These are phyloP conservation scores for Steccherinum ochraceum DNA, from an alignment of 768 basidiomycete species.

Conservation along the genomic window DNA sequence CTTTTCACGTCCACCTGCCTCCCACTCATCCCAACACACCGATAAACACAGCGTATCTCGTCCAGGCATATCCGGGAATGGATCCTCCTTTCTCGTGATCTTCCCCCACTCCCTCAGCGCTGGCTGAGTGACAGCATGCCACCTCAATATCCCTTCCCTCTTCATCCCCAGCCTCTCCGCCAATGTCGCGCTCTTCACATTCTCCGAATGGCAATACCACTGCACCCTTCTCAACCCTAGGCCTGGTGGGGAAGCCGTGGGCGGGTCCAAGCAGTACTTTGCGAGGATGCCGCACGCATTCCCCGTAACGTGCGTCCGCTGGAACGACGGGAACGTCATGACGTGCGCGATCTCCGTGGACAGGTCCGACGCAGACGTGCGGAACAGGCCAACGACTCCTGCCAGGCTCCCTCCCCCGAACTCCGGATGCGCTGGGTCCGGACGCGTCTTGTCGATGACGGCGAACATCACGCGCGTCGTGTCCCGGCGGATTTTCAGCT, in stretches of 20 bases:
- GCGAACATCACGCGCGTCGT: constrained; percentile 27
- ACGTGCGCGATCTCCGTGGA: constrained; percentile 33
- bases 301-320: constrained; percentile 36
- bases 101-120: constrained; percentile 25
- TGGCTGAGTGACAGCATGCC: constrained; percentile 33
- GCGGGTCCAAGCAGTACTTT: constrained; percentile 19
- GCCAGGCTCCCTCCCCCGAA: constrained; percentile 28
- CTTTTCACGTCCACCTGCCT: constrained; percentile 26
- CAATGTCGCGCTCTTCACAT: constrained; percentile 30
- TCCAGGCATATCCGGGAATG: constrained; percentile 25
- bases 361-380: constrained; percentile 24
- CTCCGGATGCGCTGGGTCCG: constrained; percentile 20
- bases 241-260: constrained; percentile 19
- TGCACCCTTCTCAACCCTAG: constrained; percentile 42
- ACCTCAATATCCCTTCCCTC: constrained; percentile 34
- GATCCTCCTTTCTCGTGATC: constrained; percentile 24
- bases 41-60: constrained; percentile 45
- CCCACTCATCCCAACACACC: constrained; percentile 61
- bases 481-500: constrained; percentile 14
- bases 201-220: constrained; percentile 35
- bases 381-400: constrained; percentile 33
- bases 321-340: constrained; percentile 31
- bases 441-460: constrained; percentile 33
- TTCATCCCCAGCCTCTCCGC: constrained; percentile 43
- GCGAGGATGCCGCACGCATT: constrained; percentile 31